These are phyloP conservation scores for Balamuthia mandrillaris DNA, from an alignment of 208 protist species.

Conservation along the genomic window DNA sequence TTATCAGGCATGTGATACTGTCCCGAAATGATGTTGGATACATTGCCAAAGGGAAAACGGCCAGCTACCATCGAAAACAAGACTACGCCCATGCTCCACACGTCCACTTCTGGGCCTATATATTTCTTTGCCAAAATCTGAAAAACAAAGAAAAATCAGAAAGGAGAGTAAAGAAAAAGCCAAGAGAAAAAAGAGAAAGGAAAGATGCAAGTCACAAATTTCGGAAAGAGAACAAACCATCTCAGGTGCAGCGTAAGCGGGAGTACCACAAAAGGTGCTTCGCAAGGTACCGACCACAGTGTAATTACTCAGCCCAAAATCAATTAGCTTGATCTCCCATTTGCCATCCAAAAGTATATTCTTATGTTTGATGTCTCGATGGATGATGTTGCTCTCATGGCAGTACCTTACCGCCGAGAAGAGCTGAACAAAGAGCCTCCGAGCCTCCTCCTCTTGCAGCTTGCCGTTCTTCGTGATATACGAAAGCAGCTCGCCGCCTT, in stretches of 20 bases:
- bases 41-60: slow-evolving; percentile 90
- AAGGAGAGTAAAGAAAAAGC: neutral
- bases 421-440: slow-evolving; percentile 85
- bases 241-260: slow-evolving; percentile 90
- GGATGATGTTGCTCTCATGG: slow-evolving; percentile 79
- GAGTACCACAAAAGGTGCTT: slow-evolving; percentile 84
- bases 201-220: neutral
- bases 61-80: slow-evolving; percentile 95
- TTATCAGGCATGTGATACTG: slow-evolving; percentile 8
- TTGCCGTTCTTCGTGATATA: slow-evolving; percentile 76
- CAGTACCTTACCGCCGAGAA: slow-evolving; percentile 85
- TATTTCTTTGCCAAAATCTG: slow-evolving; percentile 66
- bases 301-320: slow-evolving; percentile 23
- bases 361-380: slow-evolving; percentile 61
- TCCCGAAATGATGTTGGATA: slow-evolving; percentile 24
- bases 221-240: slow-evolving; percentile 36
- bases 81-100: slow-evolving; percentile 95
- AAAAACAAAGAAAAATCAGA: neutral
- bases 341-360: slow-evolving; percentile 77
- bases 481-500: slow-evolving; percentile 86
- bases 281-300: slow-evolving; percentile 51
- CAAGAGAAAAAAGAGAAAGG: neutral
- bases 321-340: slow-evolving; percentile 48
- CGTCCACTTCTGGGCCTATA: slow-evolving; percentile 86
- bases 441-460: slow-evolving; percentile 78